Conservation (phyloP, 2,329 filamentous ascomycete genomes). For the Thermochaetoides dissita region DNA sequence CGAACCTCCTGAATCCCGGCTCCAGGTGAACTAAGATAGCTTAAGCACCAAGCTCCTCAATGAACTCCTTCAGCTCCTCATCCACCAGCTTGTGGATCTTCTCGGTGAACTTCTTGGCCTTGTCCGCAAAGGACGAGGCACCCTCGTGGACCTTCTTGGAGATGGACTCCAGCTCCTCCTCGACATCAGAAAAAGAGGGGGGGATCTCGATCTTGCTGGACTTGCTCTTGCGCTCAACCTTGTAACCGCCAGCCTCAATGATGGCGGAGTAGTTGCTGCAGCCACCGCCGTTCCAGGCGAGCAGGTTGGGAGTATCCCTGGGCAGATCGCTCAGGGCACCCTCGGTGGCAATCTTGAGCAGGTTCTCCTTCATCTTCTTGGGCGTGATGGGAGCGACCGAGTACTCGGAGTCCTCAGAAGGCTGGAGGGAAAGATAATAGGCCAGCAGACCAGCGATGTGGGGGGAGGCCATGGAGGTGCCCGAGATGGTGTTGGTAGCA, state of each 20-base stretch:
- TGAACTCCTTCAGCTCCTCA: slow-evolving; percentile 45
- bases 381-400: slow-evolving; percentile 81
- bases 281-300: slow-evolving; percentile 98
- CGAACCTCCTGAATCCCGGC: slow-evolving; percentile 1
- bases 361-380: slow-evolving; percentile 79
- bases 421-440: slow-evolving; percentile 96
- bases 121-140: slow-evolving; percentile 36
- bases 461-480: slow-evolving; percentile 97
- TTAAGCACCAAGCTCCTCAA: slow-evolving; percentile 35
- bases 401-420: slow-evolving; percentile 76
- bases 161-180: slow-evolving; percentile 46
- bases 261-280: slow-evolving; percentile 82
- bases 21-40: neutral
- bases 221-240: slow-evolving; percentile 30
- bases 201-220: slow-evolving; percentile 29
- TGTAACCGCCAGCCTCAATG: slow-evolving; percentile 59
- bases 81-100: slow-evolving; percentile 50
- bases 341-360: slow-evolving; percentile 71
- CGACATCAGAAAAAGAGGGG: slow-evolving; percentile 41
- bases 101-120: slow-evolving; percentile 48
- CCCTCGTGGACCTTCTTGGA: slow-evolving; percentile 43
- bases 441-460: slow-evolving; percentile 92
- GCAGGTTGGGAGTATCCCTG: slow-evolving; percentile 75
- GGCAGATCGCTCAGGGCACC: slow-evolving; percentile 71
- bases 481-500: slow-evolving; percentile 96